Evolutionary conservation across 2,329 filamentous ascomycete genomes (phyloP), one percentile per base, ranked within the genome.

Genomic region (Xylariaceae sp.): DNA sequence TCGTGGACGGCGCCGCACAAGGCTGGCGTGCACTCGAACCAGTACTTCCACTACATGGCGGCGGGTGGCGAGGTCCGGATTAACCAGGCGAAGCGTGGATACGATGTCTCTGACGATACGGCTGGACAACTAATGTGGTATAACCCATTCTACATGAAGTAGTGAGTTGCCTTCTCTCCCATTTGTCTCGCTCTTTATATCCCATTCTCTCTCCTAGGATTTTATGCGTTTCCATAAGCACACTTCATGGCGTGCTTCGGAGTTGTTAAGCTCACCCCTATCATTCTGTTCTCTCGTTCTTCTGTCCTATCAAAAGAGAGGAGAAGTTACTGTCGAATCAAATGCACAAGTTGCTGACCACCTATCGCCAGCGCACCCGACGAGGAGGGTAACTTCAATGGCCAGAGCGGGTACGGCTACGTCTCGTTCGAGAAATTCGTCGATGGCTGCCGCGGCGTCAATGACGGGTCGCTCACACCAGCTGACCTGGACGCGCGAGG

Each of bases 381-480:
- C 70, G 92, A 96, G 77, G 90, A 96, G 74, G 93, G 92, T 57
- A 95, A 97, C 76, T 97, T 97, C 74, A 87, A 85, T 57, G 92
- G 92, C 42, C 92, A 96, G 77, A 88, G 86, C 5, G 92, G 92
- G 23, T 97, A 97, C 73, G 92, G 92, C 39, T 97, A 97, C 75
- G 84, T 96, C 60, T 94, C 89, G 17, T 92, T 97, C 70, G 92
- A 97, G 78, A 97, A 97, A 77, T 97, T 97, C 74, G 87, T 97
- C 53, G 91, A 97, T 73, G 92, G 88, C 10, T 91, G 91, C 71
- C 85, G 85, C 50, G 83, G 85, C 4, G 79, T 97, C 56, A 95
- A 94, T 70, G 84, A 88, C 35, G 88, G 89, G 18, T 80, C 81
- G 49, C 79, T 87, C 52, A 90, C 83, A 54, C 80, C 93, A 1